A percentile compares a stretch with the other conserved stretches of the same genome.
Evolutionary conservation across 106 monocot species (phyloP).

Genomic region (Allium sativum): DNA sequence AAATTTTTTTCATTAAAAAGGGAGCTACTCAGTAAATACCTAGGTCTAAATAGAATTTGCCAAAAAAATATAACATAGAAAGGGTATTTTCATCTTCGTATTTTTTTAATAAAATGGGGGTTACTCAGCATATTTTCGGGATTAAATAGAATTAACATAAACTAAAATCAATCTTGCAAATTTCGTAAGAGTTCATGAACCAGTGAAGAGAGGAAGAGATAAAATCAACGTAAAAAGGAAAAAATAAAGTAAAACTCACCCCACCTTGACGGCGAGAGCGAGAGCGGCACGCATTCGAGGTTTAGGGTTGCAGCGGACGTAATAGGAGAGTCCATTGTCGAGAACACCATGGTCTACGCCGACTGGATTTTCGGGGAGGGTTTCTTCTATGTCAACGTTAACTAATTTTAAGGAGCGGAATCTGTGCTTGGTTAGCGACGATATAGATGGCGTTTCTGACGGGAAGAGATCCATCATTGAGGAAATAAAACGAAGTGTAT

Average conservation of each 20-base stretch:
- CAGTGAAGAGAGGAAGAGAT: neutral
- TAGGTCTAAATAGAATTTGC: too few species aligned
- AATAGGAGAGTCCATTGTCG: slow-evolving; percentile 89
- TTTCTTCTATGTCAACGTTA: slow-evolving; percentile 72
- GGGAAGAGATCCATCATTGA: slow-evolving; percentile 61
- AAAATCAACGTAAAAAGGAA: neutral
- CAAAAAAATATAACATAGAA: too few species aligned
- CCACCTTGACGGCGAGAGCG: slow-evolving; percentile 97
- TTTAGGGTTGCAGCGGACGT: slow-evolving; percentile 87
- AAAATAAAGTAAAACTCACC: slow-evolving; percentile 41
- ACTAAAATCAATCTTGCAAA: neutral
- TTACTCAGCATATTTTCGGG: too few species aligned
- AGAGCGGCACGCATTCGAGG: slow-evolving; percentile 99
- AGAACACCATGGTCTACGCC: slow-evolving; percentile 86
- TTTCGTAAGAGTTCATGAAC: neutral
- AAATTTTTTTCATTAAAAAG: too few species aligned
- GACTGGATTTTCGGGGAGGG: slow-evolving; percentile 57
- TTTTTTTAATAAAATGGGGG: too few species aligned
- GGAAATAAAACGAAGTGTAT: too few species aligned
- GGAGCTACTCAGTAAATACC: too few species aligned
- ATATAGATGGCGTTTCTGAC: slow-evolving; percentile 31
- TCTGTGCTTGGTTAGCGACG: slow-evolving; percentile 37
- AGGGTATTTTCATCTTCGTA: too few species aligned
- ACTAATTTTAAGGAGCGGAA: slow-evolving; percentile 98
- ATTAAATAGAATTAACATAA: too few species aligned